Evolutionary conservation across 768 basidiomycete species (phyloP), one percentile per base, ranked within the genome.

Genomic region (Pholiota molesta): DNA sequence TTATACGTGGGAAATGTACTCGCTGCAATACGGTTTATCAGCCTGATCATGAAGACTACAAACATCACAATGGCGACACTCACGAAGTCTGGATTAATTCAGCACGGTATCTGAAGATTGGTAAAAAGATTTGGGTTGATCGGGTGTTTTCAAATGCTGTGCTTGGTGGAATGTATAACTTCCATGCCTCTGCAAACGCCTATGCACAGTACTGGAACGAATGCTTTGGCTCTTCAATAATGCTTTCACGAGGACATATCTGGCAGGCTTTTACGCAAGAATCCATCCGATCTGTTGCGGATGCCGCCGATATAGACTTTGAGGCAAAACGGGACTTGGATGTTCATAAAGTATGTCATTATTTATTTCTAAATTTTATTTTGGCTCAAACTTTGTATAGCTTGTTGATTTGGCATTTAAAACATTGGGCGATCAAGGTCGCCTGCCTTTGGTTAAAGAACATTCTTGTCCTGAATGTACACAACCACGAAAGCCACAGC

Each of bases 151-250:
- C 66, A 16, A 47, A 58, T 17, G 61, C 64, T 17, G 63, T 71
- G 26, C 13, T 68, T 5, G 67, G 58, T 68, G 68, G 59, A 35
- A 61, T 65, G 23, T 69, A 68, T 60, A 62, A 53, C 44, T 71
- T 69, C 47, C 68, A 71, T 69, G 66, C 65, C 23, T 70, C 69
- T 51, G 57, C 63, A 2, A 29, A 56, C n/a, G 68, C 68, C 13
- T 67, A 63, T 63, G 60, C 59, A 5, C 37, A 66, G 49, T 68
- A 62, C 52, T 70, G 69, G 65, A 68, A 66, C 52, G 40, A 57
- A 44, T 61, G 57, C 21, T 65, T 61, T 63, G 29, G 55, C 26
- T 19, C 17, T 21, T 37, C 35, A 37, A 37, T 37, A 13, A 19
- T 5, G 17, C n/a, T 67, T 35, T 47, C 49, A 23, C n/a, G 57